phyloP scores from a whole-genome alignment of 106 monocot species.

The Apostasia ramifera region DNA sequence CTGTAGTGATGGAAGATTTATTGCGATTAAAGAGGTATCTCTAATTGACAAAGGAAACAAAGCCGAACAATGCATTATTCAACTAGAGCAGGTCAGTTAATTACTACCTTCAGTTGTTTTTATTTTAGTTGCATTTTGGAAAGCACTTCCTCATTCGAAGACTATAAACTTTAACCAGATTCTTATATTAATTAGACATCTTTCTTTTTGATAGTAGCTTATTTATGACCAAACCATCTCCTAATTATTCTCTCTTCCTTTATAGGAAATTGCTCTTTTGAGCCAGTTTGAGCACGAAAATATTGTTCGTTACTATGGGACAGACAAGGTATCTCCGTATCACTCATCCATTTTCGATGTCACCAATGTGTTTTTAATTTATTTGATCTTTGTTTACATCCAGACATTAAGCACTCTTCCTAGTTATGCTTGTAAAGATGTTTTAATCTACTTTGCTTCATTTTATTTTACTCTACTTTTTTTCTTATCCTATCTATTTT shows the following conservation, averaged over 20 bases:
- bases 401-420: neutral
- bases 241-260: constrained; percentile 3
- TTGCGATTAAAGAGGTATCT: constrained; percentile 68
- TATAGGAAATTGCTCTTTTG: constrained; percentile 76
- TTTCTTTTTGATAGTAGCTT: neutral
- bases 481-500: neutral
- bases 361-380: neutral
- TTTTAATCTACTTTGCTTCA: neutral
- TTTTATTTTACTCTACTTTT: neutral
- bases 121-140: neutral
- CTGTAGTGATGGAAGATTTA: constrained; percentile 58
- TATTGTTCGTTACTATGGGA: constrained; percentile 74
- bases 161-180: neutral
- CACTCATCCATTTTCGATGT: neutral
- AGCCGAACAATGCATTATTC: constrained; percentile 53
- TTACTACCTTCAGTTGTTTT: neutral
- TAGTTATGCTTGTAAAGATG: neutral
- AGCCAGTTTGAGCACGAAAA: constrained; percentile 84
- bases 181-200: neutral
- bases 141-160: neutral
- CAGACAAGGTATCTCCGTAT: constrained; percentile 58
- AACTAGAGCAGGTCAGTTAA: constrained; percentile 48
- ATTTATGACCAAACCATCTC: neutral
- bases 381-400: neutral
- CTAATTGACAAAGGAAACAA: constrained; percentile 47